These are phyloP conservation scores for Candida coquimbonensis DNA, from an alignment of 805 yeast species.

Conservation along the genomic window DNA sequence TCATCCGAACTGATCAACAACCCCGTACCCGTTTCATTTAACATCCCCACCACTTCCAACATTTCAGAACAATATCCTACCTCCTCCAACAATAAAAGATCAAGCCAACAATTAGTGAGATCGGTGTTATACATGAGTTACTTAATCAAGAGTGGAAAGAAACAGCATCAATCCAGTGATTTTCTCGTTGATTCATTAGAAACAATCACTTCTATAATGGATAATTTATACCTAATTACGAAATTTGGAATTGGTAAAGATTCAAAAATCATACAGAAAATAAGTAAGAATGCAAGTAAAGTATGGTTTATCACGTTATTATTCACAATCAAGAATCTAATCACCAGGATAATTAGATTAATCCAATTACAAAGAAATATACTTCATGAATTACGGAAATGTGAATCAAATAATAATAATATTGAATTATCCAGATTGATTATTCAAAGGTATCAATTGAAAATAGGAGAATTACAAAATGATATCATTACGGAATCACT, in stretches of 20 bases:
- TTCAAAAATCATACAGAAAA: constrained; percentile 2
- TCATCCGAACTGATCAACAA: background rate
- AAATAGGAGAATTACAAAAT: constrained; percentile 6
- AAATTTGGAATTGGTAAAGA: constrained; percentile 13
- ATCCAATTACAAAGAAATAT: constrained; percentile 3
- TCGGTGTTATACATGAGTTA: constrained; percentile 13
- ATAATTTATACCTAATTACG: constrained; percentile 12
- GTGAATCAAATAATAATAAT: background rate
- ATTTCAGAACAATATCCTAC: background rate
- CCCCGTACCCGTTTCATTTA: constrained; percentile 1
- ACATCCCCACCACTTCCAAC: background rate
- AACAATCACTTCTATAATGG: constrained; percentile 12
- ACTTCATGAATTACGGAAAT: constrained; percentile 6
- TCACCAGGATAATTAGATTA: constrained; percentile 4
- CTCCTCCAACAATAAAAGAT: background rate
- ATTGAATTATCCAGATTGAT: constrained; percentile 5
- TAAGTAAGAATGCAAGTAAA: constrained; percentile 9
- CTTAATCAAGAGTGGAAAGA: constrained; percentile 6
- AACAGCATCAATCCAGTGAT: constrained; percentile 1
- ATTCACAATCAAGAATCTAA: constrained; percentile 8
- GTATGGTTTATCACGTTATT: constrained; percentile 16
- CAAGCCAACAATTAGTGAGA: constrained; percentile 8
- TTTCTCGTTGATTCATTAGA: constrained; percentile 11
- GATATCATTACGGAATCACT: constrained; percentile 3
- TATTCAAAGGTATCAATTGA: constrained; percentile 7